Evolutionary conservation across 2,329 filamentous ascomycete genomes (phyloP), one percentile per base, ranked within the genome.

Genomic region (Dothideomycetidae sp.): DNA sequence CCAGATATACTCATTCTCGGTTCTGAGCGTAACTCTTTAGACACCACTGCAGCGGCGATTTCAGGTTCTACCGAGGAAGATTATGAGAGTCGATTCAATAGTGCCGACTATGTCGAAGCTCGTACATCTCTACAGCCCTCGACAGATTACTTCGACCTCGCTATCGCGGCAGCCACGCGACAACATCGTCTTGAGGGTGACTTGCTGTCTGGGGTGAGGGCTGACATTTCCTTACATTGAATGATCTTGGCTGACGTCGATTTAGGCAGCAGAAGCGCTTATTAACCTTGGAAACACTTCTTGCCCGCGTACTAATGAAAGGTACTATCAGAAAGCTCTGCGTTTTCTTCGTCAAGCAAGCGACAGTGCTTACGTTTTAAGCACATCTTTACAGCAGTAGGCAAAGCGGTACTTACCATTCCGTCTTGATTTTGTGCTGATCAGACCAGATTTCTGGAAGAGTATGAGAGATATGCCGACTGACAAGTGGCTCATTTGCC

Each of bases 271-370:
- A 13, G 66, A 70, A 53, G 62, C 66, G 21, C 61, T 61, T 41
- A 70, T 70, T 61, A 68, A 62, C 37, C 48, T 70, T 11, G 66
- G 66, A 10, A 70, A 68, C 39, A 64, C 67, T 1, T 64, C 63
- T 3, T 60, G 59, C 14, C 49, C 58, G 5, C 57, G 61, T 21
- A 48, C 51, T 28, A 66, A 66, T 41, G 55, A 63, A 43, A 52
- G 52, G 10, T 58, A 64, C 37, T 70, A 67, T 42, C 51, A 53
- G 12, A 53, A 61, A 46, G 67, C 67, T 0, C 50, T 70, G 32
- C 49, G 49, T 28, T 62, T 67, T 48, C 50, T 71, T 19, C 58
- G 61, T 40, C 53, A 52, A 38, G 66, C 67, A 5, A 50, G 51
- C n/a, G 53, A 64, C 10, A 50, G 56, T 12, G 59, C 56, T 2